phyloP scores from a whole-genome alignment of 202 grass and related monocot genomes.

The Tripidium arundinaceum region DNA sequence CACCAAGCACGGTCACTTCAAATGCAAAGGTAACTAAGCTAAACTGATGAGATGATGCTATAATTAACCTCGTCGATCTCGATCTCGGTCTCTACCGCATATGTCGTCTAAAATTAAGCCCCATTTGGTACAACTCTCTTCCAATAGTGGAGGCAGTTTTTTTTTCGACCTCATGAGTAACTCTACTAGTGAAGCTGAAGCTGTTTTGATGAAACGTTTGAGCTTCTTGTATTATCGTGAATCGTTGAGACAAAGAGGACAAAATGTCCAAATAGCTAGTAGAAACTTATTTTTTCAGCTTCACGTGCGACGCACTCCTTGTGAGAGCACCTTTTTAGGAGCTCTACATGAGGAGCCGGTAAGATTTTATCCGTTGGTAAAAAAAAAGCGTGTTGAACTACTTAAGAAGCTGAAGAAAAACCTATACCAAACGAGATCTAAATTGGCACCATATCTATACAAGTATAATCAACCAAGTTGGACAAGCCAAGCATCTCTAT shows the following conservation, averaged over 20 bases:
- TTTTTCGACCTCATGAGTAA: too few relatives aligned
- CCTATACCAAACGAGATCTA: not conserved
- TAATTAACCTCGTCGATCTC: not conserved
- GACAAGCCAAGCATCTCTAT: not conserved
- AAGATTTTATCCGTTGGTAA: not conserved
- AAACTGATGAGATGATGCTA: not conserved
- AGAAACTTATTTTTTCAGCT: not conserved
- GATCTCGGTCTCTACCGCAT: not conserved
- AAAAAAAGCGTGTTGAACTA: not conserved
- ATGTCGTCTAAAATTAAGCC: not conserved
- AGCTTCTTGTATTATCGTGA: not conserved
- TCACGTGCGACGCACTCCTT: not conserved
- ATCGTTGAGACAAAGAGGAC: not conserved
- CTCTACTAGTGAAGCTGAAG: not conserved
- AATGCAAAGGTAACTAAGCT: slow-evolving; percentile 32
- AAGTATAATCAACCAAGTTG: not conserved
- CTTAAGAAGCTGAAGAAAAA: not conserved
- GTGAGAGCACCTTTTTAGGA: not conserved
- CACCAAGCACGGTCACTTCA: slow-evolving; percentile 51
- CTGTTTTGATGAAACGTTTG: not conserved
- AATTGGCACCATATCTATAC: not conserved
- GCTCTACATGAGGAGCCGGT: not conserved
- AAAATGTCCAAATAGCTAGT: not conserved
- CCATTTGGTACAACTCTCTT: not conserved
- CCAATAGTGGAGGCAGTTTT: too few relatives aligned